These are phyloP conservation scores for Geosmithia morbida DNA, from an alignment of 2,329 filamentous ascomycete genomes.

Conservation along the genomic window DNA sequence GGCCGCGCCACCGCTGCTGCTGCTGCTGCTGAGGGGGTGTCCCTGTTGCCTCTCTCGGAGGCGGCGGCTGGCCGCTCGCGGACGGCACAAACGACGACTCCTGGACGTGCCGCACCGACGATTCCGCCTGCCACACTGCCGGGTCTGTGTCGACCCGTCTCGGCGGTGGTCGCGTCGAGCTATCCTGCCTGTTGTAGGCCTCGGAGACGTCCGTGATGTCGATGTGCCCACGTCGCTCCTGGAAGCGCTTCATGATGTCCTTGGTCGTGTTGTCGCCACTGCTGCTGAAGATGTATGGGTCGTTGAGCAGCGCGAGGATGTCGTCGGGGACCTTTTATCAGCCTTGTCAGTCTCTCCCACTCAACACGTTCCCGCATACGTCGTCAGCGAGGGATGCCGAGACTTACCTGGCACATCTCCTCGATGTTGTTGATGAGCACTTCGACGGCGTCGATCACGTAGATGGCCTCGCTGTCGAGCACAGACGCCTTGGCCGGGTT, in stretches of 20 bases:
- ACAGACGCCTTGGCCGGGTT: slow-evolving; percentile 49
- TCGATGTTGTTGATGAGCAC: slow-evolving; percentile 87
- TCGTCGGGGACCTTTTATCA: slow-evolving; percentile 79
- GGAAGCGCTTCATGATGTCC: slow-evolving; percentile 89
- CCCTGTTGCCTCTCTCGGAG: slow-evolving; percentile 12
- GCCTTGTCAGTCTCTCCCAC: not conserved
- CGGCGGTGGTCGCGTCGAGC: slow-evolving; percentile 38
- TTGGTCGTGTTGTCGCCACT: slow-evolving; percentile 86
- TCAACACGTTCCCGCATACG: not conserved
- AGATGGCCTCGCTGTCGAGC: slow-evolving; percentile 78
- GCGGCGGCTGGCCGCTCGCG: slow-evolving; percentile 15
- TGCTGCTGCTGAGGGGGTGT: slow-evolving; percentile 23
- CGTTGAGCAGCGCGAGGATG: slow-evolving; percentile 71
- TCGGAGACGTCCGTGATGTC: slow-evolving; percentile 46
- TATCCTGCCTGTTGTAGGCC: slow-evolving; percentile 40
- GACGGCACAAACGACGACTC: slow-evolving; percentile 31
- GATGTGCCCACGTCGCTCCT: slow-evolving; percentile 52
- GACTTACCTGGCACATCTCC: slow-evolving; percentile 84
- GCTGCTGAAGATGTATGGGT: slow-evolving; percentile 68
- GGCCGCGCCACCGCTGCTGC: slow-evolving; percentile 27
- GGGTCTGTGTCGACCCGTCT: slow-evolving; percentile 76
- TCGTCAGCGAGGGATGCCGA: not conserved
- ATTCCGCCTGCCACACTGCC: slow-evolving; percentile 69
- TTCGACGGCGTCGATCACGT: slow-evolving; percentile 85
- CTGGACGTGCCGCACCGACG: slow-evolving; percentile 65